Evolutionary conservation across 352 stramenopile genomes (phyloP), one percentile per base, ranked within the genome.

Genomic region (Thraustotheca clavata): DNA sequence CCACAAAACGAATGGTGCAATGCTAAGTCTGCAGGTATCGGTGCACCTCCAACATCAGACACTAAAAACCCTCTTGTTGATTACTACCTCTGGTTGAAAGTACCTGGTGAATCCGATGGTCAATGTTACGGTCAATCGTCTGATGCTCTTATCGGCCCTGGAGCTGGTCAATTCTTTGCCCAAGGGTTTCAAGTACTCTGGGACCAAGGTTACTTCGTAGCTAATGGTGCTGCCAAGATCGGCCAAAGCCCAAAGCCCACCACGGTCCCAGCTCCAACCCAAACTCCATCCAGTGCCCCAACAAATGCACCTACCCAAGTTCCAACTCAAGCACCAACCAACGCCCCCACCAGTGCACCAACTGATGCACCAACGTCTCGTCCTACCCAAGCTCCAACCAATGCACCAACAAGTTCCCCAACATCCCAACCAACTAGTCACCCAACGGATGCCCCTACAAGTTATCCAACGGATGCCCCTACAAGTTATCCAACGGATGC

Each of bases 121-220:
- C 52, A 73, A 50, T 83, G 75, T 69, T 73, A 79, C 38, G 55
- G 36, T 20, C 71, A 76, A 68, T 71, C 65, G 9, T 27, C 66
- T 11, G 76, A 88, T 29, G 61, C 78, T 0, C 73, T 86, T 69
- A 54, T 72, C 11, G 79, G 79, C 7, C 77, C 77, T 0, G 59
- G 38, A 7, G 77, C 79, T 1, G 75, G 77, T 7, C 16, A 40
- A 2, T 88, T 88, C 61, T 88, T 86, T 66, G 40, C 60, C 3
- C 70, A 83, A 18, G 49, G 71, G 33, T 83, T 88, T 27, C 70
- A 73, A 27, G 62, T 71, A 60, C 70, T 88, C 14, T 88, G 77
- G 79, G 72, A 88, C 68, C 70, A 82, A n/a, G 77, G 79, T 9
- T 62, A 52, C 41, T 69, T 48, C 26, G 63, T 69, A n/a, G n/a